Evolutionary conservation across 306 rosid species (phyloP), one percentile per base, ranked within the genome.

Genomic region (Erythrophleum fordii): DNA sequence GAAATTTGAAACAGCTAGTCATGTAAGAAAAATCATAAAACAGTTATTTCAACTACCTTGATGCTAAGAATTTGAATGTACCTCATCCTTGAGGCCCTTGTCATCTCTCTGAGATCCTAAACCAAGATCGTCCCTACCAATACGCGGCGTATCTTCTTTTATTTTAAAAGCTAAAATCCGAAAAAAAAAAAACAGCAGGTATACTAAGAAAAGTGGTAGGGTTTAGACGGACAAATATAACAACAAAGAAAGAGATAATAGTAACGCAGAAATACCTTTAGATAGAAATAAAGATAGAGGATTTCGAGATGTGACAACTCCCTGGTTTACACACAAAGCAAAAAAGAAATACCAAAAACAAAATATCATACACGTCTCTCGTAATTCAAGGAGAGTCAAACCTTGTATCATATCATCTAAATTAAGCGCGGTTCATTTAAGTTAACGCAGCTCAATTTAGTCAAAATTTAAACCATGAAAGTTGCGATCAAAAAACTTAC

Each of bases 1-100:
- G 29, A 59, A 35, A 69, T n/a, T 20, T 62, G 61, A 49, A 28
- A 35, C 44, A 13, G 28, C 26, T 25, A 68, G 76, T 35, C 46
- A 64, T 22, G 14, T 7, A 61, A 71, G 46, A 74, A 52, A 11
- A 75, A 73, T 14, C 79, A 79, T 37, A 65, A 26, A 49, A 14
- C 26, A 71, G 73, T 25, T 49, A 82, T 44, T 17, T 26, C 73
- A 25, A 6, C 34, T 20, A 49, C 5, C n/a, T 9, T 69, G 18
- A 18, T 28, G n/a, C 9, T 46, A 26, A 20, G 20, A 39, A 73
- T 11, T 29, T 41, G 28, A 45, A 41, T 20, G 20, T 48, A 94
- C 98, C 98, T 95, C 92, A 39, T 92, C 81, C 77, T 79, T 86
- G 41, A 86, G 87, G 71, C 80, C 89, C 80, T 80, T 83, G 55